Evolutionary conservation across 169 alveolate species (phyloP).

Genomic region (Plasmodium chabaudi): DNA sequence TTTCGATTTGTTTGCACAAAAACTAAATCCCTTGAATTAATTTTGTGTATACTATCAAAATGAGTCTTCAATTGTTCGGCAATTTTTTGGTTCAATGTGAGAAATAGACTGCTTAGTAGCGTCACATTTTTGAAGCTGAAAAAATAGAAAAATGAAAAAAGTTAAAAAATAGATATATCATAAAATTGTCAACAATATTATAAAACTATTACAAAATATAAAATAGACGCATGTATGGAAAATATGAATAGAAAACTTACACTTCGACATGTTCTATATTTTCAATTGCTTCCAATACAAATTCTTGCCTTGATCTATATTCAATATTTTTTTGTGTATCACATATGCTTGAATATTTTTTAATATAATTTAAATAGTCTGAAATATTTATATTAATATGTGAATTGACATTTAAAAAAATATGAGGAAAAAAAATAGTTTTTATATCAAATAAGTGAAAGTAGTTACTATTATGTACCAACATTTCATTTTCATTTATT

Average conservation of each 20-base stretch:
- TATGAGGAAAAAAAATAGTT: constrained; percentile 54
- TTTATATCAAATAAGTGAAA: constrained; percentile 54
- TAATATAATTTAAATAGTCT: constrained; percentile 41
- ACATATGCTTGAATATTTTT: neutral
- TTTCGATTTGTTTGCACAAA: constrained; percentile 64
- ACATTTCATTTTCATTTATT: constrained; percentile 63
- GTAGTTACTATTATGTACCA: constrained; percentile 58
- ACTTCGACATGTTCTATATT: constrained; percentile 56
- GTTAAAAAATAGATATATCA: neutral
- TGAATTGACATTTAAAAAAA: constrained; percentile 48
- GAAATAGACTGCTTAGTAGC: constrained; percentile 34
- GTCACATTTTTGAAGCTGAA: constrained; percentile 44
- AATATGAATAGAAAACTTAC: constrained; percentile 12
- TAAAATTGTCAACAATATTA: too few species aligned
- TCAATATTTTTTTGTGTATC: neutral
- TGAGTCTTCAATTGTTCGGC: constrained; percentile 17
- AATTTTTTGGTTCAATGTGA: constrained; percentile 10
- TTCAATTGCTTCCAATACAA: constrained; percentile 41
- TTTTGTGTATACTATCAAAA: constrained; percentile 34
- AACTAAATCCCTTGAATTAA: constrained; percentile 49
- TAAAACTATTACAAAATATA: too few species aligned
- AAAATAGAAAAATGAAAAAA: neutral
- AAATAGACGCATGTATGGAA: neutral
- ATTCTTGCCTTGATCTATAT: constrained; percentile 37
- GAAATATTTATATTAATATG: constrained; percentile 60